Base-by-base conservation (phyloP, 1,284 basidiomycete genomes). In the Naganishia albida region DNA sequence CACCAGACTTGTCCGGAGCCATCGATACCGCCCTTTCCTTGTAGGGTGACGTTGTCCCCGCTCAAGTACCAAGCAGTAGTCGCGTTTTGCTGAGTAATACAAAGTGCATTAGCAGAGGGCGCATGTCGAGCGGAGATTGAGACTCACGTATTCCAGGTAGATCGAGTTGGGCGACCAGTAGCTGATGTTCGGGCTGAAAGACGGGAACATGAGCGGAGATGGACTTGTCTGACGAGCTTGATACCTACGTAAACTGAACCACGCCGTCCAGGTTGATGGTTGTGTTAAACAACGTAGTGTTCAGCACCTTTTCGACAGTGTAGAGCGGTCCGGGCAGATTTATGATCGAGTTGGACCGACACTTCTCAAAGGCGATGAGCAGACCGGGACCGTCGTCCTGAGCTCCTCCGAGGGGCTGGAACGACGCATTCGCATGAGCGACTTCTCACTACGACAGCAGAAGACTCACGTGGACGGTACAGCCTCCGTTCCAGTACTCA, bases 51-150 rank as follows among this genome's bases (percentile, higher is more conserved):
- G 64, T 87, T 85, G 43, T 80, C 76, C 1, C 87, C 86, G 42
- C 84, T 84, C 7, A 88, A 77, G 20, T 86, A 76, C 86, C 86
- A 87, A 71, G 85, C 86, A 0, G 86, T 84, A 13, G 83, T 80
- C 68, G 72, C 70, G 51, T 72, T 71, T 67, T 70, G 71, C 67
- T 72, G 48, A 8, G 1, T 3, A 26, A 56, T 20, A 23, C 6
- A 16, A 13, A 23, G 38, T n/a, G 28, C 15, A 60, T 50, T 16
- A 28, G 40, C 25, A 40, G 18, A 43, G 26, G 23, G 3, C 7
- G 53, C 15, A 52, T 44, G n/a, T 28, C 12, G 30, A 16, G 46
- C 23, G 30, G 12, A 25, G 10, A 30, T 34, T 49, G n/a, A 55
- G 49, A 84, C 83, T 82, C 72, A 87, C 82, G 68, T 80, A 83